Percentiles rank a stretch among this genome's conserved stretches.
These are phyloP conservation scores for Microcos paniculata DNA, from an alignment of 345 rosid species.

Conservation along the genomic window DNA sequence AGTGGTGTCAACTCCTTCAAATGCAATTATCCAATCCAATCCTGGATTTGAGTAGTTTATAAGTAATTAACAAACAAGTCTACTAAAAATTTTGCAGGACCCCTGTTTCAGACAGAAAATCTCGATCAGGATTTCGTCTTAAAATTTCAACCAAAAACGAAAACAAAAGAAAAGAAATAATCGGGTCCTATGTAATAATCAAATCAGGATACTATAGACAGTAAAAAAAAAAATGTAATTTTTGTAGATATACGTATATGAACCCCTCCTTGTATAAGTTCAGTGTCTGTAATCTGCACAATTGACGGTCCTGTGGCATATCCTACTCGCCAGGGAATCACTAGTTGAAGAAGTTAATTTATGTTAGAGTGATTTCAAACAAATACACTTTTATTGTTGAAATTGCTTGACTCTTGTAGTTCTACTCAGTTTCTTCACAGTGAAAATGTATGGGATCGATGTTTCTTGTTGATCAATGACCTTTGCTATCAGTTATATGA, in stretches of 20 bases:
- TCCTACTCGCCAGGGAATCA: background rate
- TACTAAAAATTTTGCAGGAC: conserved; percentile 34
- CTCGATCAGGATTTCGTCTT: conserved; percentile 5
- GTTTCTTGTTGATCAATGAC: background rate
- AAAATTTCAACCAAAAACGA: background rate
- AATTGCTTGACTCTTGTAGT: background rate
- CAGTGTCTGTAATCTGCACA: conserved; percentile 1
- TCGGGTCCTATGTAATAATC: conserved; percentile 24
- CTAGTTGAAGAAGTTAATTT: background rate
- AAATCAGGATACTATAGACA: conserved; percentile 20
- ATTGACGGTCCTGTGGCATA: background rate
- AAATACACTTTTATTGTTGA: background rate
- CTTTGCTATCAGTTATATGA: background rate
- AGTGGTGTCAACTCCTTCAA: conserved; percentile 86
- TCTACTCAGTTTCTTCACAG: background rate
- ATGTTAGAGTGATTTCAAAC: conserved; percentile 4
- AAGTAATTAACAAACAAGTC: conserved; percentile 14
- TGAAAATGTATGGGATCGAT: background rate
- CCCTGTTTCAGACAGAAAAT: conserved; percentile 26
- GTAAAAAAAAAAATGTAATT: conserved; percentile 24
- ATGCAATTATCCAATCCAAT: conserved; percentile 78
- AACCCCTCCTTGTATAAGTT: background rate
- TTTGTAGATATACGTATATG: conserved; percentile 23
- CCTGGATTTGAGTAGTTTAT: conserved; percentile 61
- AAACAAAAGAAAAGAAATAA: background rate